Percentiles rank a stretch among this genome's conserved stretches.
These are phyloP conservation scores for Holtermannia corniformis DNA, from an alignment of 768 basidiomycete genomes.

Conservation along the genomic window DNA sequence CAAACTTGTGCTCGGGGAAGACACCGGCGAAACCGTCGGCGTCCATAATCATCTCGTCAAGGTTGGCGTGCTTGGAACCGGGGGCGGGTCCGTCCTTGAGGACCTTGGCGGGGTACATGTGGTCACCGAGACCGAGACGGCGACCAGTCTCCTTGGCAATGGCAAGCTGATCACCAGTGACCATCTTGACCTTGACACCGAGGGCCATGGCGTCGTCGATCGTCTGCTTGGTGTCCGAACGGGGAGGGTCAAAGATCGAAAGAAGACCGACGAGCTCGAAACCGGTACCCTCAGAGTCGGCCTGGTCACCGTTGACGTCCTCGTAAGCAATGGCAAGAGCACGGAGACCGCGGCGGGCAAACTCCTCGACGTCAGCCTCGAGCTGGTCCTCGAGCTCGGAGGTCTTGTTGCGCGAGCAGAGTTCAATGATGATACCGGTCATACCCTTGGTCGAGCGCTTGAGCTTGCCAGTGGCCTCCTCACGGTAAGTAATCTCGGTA, in stretches of 20 bases:
- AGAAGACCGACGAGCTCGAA: conserved; percentile 96
- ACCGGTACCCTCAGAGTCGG: conserved; percentile 82
- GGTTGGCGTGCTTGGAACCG: conserved; percentile 66
- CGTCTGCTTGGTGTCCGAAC: conserved; percentile 96
- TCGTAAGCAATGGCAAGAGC: conserved; percentile 93
- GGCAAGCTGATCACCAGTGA: conserved; percentile 99
- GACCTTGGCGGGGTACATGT: conserved; percentile 99
- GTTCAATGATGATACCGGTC: conserved; percentile 97
- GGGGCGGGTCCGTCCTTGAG: conserved; percentile 90
- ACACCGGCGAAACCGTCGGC: conserved; percentile 98
- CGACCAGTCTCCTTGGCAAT: conserved; percentile 99
- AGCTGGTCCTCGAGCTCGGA: conserved; percentile 81
- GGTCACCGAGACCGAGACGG: conserved; percentile 93
- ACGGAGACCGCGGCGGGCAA: conserved; percentile 89
- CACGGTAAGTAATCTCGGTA: conserved; percentile 95
- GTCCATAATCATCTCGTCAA: conserved; percentile 99
- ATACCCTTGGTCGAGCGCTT: conserved; percentile 99
- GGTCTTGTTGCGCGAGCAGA: conserved; percentile 95
- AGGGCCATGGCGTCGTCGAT: conserved; percentile 93
- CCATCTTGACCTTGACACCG: conserved; percentile 99
- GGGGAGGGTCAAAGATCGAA: conserved; percentile 95
- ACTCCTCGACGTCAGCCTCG: conserved; percentile 93
- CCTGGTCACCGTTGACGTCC: conserved; percentile 74
- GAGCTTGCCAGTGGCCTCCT: conserved; percentile 76
- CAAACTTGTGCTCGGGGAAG: conserved; percentile 99